These are phyloP conservation scores for Berkeleyomyces rouxiae DNA, from an alignment of 2,329 filamentous ascomycete genomes.

Conservation along the genomic window DNA sequence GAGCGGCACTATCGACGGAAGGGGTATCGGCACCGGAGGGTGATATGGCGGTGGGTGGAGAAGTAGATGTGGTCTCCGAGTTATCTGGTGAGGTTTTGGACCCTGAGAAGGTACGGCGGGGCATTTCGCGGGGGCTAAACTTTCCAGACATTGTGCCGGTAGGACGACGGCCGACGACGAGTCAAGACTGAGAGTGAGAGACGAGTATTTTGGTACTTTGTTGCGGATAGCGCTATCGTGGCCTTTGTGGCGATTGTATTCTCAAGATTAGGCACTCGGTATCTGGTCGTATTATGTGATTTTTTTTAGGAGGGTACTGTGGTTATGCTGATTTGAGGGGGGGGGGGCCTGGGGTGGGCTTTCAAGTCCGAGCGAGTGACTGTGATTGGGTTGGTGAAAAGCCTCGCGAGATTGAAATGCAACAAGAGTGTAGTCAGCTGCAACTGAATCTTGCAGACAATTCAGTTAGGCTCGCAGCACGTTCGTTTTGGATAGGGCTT, in stretches of 20 bases:
- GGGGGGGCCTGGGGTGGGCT: neutral
- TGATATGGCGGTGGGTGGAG: neutral
- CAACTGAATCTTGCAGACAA: neutral
- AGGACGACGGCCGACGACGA: neutral
- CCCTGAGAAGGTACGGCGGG: constrained; percentile 9
- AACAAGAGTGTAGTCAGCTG: neutral
- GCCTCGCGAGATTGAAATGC: neutral
- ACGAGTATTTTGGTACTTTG: neutral
- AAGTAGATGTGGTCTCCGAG: constrained; percentile 2
- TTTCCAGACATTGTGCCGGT: constrained; percentile 6
- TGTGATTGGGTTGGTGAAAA: neutral
- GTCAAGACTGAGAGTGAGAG: neutral
- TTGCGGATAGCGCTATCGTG: neutral
- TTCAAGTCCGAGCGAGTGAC: neutral
- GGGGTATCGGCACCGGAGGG: neutral
- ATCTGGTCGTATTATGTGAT: neutral
- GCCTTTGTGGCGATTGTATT: neutral
- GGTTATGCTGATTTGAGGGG: neutral
- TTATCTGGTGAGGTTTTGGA: neutral
- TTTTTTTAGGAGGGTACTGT: neutral
- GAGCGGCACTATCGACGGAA: neutral
- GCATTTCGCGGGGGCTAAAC: constrained; percentile 8
- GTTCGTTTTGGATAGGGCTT: neutral
- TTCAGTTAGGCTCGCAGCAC: too few species aligned
- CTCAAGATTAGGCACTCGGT: neutral